Conservation (phyloP, 2,329 filamentous ascomycete genomes). For the Seiridium unicorne region DNA sequence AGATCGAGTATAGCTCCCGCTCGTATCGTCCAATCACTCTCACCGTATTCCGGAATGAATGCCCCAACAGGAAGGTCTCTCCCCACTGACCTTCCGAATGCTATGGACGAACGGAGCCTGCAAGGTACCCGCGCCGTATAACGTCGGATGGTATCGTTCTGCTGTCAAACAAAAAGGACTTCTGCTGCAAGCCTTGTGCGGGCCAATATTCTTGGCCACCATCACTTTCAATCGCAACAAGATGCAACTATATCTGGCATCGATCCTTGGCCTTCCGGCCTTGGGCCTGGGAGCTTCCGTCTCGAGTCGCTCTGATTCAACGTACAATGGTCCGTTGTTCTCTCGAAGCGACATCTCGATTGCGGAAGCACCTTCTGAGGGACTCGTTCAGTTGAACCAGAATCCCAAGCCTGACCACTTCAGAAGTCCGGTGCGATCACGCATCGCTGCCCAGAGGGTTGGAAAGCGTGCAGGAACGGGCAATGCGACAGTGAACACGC, state of each 20-base stretch:
- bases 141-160: too few relatives aligned
- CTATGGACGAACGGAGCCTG: too few relatives aligned
- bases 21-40: too few relatives aligned
- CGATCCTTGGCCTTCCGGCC: background rate
- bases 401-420: background rate
- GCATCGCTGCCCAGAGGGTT: background rate
- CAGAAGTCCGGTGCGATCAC: background rate
- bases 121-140: too few relatives aligned
- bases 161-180: background rate
- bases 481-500: constrained; percentile 10
- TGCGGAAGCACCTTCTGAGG: background rate
- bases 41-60: too few relatives aligned
- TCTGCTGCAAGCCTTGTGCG: background rate
- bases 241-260: background rate
- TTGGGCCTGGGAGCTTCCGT: background rate
- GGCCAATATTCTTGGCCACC: background rate
- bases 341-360: constrained; percentile 3
- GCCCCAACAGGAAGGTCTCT: too few relatives aligned
- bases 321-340: background rate
- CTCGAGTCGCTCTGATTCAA: background rate
- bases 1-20: too few relatives aligned
- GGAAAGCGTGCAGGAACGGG: background rate
- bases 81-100: too few relatives aligned
- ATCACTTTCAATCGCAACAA: background rate
- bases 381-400: background rate